These are phyloP conservation scores for Colletotrichum endophyticum DNA, from an alignment of 2,329 filamentous ascomycete species.

Conservation along the genomic window DNA sequence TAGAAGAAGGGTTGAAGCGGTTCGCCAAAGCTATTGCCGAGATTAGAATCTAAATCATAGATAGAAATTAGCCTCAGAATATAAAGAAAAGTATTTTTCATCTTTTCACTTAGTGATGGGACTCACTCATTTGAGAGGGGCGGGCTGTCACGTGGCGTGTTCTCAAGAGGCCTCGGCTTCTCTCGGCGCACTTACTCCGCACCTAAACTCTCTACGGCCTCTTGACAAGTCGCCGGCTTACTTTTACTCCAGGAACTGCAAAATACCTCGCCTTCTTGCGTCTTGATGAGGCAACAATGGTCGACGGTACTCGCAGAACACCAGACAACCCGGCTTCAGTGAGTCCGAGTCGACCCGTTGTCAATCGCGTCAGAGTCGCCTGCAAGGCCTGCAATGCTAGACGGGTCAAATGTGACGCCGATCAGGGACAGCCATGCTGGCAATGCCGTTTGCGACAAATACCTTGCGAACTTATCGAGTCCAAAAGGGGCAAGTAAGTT, in stretches of 20 bases:
- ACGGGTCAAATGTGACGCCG: constrained; percentile 9
- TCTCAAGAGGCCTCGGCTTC: neutral
- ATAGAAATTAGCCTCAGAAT: neutral
- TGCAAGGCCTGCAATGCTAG: constrained; percentile 5
- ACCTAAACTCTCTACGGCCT: neutral
- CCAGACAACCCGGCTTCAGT: neutral
- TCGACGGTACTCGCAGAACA: neutral
- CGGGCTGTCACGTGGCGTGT: neutral
- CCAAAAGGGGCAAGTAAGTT: constrained; percentile 2
- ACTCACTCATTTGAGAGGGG: neutral
- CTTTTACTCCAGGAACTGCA: neutral
- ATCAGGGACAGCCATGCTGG: constrained; percentile 3
- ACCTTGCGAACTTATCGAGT: constrained; percentile 2
- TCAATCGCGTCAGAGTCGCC: constrained; percentile 23
- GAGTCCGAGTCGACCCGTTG: neutral
- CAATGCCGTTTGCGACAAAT: constrained; percentile 3
- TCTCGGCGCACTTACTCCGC: neutral
- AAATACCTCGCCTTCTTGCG: neutral
- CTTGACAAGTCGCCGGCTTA: neutral
- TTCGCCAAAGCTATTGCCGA: neutral
- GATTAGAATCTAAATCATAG: neutral
- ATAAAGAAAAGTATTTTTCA: neutral
- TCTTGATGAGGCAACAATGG: neutral
- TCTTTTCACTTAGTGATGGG: neutral
- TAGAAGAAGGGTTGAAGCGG: constrained; percentile 22